Evolutionary conservation across 148 eudicot species (phyloP).

Genomic region (Rhododendron ferrugineum): DNA sequence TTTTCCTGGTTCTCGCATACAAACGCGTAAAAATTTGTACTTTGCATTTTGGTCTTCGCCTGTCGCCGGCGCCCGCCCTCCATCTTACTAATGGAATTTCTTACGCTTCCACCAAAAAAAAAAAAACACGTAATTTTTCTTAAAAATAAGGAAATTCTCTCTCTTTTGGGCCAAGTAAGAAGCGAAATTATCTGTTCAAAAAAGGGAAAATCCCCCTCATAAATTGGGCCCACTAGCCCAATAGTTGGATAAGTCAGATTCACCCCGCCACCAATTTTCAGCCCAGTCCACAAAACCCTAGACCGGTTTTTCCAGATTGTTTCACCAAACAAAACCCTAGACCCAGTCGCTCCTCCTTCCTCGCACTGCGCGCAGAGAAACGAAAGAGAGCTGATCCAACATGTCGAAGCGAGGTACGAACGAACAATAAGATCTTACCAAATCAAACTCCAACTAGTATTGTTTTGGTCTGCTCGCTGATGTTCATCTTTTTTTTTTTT

Average conservation of each 20-base stretch:
- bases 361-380: neutral
- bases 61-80: too few species aligned
- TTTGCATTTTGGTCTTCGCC: too few species aligned
- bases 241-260: neutral
- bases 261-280: neutral
- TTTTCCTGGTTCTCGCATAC: too few species aligned
- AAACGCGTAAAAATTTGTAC: too few species aligned
- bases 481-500: neutral
- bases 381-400: neutral
- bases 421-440: neutral
- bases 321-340: neutral
- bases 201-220: neutral
- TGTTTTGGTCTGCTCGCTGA: neutral
- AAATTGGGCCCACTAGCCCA: neutral
- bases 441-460: neutral
- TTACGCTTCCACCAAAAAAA: too few species aligned
- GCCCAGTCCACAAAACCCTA: neutral
- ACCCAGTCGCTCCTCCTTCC: neutral
- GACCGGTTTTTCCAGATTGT: neutral
- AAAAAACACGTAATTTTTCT: too few species aligned
- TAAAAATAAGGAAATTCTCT: too few species aligned
- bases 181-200: too few species aligned
- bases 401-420: conserved; percentile 6
- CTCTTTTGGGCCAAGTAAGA: too few species aligned
- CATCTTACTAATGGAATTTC: too few species aligned